These are phyloP conservation scores for Citeromyces matritensis DNA, from an alignment of 805 yeast genomes.

Conservation along the genomic window DNA sequence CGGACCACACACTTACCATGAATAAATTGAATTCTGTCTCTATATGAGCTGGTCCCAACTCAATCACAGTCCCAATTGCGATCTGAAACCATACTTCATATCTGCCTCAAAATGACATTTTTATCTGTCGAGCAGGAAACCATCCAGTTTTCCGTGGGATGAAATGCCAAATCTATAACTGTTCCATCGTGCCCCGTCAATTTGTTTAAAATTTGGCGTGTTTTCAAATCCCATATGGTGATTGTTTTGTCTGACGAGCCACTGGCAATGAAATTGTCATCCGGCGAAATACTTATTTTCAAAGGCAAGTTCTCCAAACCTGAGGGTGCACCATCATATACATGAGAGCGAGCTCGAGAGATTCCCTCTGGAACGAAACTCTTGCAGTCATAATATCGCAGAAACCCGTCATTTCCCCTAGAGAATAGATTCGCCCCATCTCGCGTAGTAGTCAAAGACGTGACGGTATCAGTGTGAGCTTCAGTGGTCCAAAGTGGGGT, in stretches of 20 bases:
- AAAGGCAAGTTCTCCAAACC: constrained; percentile 35
- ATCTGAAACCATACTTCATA: too few species aligned
- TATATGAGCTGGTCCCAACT: too few species aligned
- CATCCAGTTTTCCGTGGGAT: constrained; percentile 23
- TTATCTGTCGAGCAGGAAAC: constrained; percentile 43
- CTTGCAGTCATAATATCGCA: constrained; percentile 42
- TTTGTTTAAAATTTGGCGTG: constrained; percentile 30
- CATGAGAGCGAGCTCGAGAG: constrained; percentile 24
- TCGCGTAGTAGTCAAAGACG: constrained; percentile 33
- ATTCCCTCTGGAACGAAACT: constrained; percentile 21
- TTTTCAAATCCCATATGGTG: constrained; percentile 43
- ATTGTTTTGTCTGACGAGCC: constrained; percentile 52
- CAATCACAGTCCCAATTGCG: too few species aligned
- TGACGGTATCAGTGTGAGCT: constrained; percentile 34
- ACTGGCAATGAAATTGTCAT: constrained; percentile 24
- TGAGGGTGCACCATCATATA: constrained; percentile 43
- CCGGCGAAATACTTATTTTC: constrained; percentile 28
- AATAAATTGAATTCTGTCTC: too few species aligned
- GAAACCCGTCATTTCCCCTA: constrained; percentile 39
- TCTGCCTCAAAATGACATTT: constrained; percentile 29
- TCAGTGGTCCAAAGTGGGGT: constrained; percentile 28
- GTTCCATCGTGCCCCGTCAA: constrained; percentile 47
- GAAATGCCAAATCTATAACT: constrained; percentile 44
- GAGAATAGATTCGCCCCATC: constrained; percentile 31
- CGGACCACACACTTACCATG: too few species aligned